Evolutionary conservation across 352 stramenopile genomes (phyloP).

Genomic region (Phytophthora parvispora): DNA sequence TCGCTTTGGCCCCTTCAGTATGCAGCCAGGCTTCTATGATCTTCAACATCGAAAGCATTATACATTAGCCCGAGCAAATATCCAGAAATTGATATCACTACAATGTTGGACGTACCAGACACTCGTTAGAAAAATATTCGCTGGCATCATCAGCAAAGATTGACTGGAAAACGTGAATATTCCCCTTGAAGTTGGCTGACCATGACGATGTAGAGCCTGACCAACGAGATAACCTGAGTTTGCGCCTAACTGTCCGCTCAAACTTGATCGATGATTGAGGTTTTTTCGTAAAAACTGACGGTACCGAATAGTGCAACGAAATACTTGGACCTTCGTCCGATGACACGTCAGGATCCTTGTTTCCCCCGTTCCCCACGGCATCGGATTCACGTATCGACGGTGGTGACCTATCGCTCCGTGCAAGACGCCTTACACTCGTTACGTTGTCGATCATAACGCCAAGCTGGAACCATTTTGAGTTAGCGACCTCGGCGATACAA

Average conservation of each 20-base stretch:
- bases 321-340: constrained; percentile 2
- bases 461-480: constrained; percentile 27
- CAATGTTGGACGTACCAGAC: constrained; percentile 38
- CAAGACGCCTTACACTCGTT: neutral
- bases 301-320: constrained; percentile 37
- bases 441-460: constrained; percentile 31
- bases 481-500: neutral
- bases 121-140: constrained; percentile 26
- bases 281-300: constrained; percentile 27
- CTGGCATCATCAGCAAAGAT: constrained; percentile 22
- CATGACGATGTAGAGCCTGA: neutral
- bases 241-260: constrained; percentile 39
- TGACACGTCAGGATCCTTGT: neutral
- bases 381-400: neutral
- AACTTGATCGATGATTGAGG: constrained; percentile 10
- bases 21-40: constrained; percentile 57
- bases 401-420: neutral
- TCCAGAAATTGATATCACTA: neutral
- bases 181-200: constrained; percentile 22
- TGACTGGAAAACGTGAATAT: constrained; percentile 44
- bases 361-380: neutral
- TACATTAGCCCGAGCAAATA: neutral
- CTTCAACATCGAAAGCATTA: constrained; percentile 17
- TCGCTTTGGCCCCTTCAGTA: constrained; percentile 8
- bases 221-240: constrained; percentile 22